These are phyloP conservation scores for Fusarium gaditjirri DNA, from an alignment of 2,329 filamentous ascomycete species.

Conservation along the genomic window DNA sequence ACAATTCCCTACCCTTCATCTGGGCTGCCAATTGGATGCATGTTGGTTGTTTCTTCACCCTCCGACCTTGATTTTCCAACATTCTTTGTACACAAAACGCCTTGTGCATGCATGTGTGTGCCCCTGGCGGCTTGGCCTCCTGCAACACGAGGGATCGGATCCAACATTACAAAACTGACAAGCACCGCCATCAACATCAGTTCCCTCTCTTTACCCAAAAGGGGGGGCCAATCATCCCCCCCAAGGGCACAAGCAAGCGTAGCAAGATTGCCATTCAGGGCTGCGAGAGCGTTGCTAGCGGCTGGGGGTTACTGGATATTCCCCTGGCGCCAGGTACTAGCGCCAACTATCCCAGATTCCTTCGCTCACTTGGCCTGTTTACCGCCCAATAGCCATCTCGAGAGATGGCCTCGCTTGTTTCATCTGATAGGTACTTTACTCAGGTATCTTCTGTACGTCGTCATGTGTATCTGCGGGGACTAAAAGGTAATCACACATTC, in stretches of 20 bases:
- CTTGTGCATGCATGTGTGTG: background rate
- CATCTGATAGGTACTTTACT: slow-evolving; percentile 15
- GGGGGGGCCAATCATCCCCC: slow-evolving; percentile 36
- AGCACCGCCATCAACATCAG: slow-evolving; percentile 21
- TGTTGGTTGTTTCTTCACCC: background rate
- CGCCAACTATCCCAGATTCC: background rate
- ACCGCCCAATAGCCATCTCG: slow-evolving; percentile 20
- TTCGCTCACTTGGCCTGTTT: background rate
- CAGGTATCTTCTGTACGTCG: background rate
- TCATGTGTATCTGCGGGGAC: slow-evolving; percentile 10
- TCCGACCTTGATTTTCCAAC: background rate
- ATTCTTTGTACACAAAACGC: slow-evolving; percentile 3
- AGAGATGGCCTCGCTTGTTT: slow-evolving; percentile 29
- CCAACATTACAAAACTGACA: slow-evolving; percentile 30
- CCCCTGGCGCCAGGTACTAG: slow-evolving; percentile 31
- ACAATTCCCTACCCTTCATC: background rate
- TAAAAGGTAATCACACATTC: slow-evolving; percentile 13
- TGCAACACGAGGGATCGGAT: slow-evolving; percentile 8
- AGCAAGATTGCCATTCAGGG: slow-evolving; percentile 25
- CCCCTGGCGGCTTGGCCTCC: slow-evolving; percentile 12
- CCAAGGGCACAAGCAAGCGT: background rate
- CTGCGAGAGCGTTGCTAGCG: slow-evolving; percentile 22
- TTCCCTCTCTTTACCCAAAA: slow-evolving; percentile 14
- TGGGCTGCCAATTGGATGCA: background rate
- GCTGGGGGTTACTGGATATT: slow-evolving; percentile 18